These are phyloP conservation scores for Termitomyces eurrhizus DNA, from an alignment of 768 basidiomycete genomes.

Conservation along the genomic window DNA sequence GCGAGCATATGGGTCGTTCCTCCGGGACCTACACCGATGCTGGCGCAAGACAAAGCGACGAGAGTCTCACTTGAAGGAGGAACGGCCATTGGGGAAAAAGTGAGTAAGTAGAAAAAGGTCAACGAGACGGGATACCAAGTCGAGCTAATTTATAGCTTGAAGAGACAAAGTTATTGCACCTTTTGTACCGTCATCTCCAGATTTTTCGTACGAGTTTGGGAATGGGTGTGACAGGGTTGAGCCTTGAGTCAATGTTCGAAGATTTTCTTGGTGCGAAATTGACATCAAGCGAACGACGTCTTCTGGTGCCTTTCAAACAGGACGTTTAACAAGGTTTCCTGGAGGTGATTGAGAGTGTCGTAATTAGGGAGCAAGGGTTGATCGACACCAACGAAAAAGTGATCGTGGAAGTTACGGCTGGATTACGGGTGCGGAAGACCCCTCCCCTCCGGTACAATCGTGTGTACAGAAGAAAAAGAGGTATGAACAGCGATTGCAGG, in stretches of 20 bases:
- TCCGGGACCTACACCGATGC: slow-evolving; percentile 78
- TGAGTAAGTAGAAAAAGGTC: slow-evolving; percentile 4
- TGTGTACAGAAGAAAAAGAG: slow-evolving; percentile 20
- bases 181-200: slow-evolving; percentile 9
- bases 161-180: slow-evolving; percentile 11
- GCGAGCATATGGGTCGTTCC: slow-evolving; percentile 82
- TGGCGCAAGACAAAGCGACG: slow-evolving; percentile 58
- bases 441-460: slow-evolving; percentile 21
- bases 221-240: slow-evolving; percentile 18
- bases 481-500: slow-evolving; percentile 4
- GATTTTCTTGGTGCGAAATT: slow-evolving; percentile 24
- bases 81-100: slow-evolving; percentile 28
- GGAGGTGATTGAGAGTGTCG: slow-evolving; percentile 13
- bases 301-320: slow-evolving; percentile 17
- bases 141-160: slow-evolving; percentile 15
- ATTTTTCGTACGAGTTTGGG: slow-evolving; percentile 8
- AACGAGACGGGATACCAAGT: neutral
- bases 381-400: slow-evolving; percentile 9
- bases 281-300: slow-evolving; percentile 29
- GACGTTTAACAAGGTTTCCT: slow-evolving; percentile 20
- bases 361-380: slow-evolving; percentile 10
- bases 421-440: slow-evolving; percentile 11
- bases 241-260: slow-evolving; percentile 20
- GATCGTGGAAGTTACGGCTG: slow-evolving; percentile 8
- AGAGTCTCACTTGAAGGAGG: slow-evolving; percentile 40